Percentiles rank a stretch among this genome's conserved stretches.
These are phyloP conservation scores for Botrytis elliptica DNA, from an alignment of 2,329 filamentous ascomycete species.

Conservation along the genomic window DNA sequence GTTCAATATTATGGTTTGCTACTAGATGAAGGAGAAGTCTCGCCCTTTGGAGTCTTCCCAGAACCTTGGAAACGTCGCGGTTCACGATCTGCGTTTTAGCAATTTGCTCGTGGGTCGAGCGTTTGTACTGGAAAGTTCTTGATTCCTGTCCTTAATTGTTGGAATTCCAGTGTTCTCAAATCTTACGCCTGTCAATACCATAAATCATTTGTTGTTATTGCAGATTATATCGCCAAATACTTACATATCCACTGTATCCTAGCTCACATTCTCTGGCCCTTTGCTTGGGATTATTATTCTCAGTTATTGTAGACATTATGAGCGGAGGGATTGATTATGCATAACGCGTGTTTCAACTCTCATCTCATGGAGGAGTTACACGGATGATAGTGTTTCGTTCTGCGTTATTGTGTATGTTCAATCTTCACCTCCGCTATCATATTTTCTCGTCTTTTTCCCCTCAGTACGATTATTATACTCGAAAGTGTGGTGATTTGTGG, in stretches of 20 bases:
- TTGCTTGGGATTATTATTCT: not conserved
- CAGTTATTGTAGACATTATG: not conserved
- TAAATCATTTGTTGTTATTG: not conserved
- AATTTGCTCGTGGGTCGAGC: not conserved
- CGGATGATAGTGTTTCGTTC: not conserved
- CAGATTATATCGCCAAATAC: not conserved
- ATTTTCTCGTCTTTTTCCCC: not conserved
- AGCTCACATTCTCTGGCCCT: not conserved
- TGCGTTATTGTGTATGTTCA: not conserved
- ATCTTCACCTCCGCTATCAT: not conserved
- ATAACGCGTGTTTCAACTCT: not conserved
- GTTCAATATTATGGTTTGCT: not conserved
- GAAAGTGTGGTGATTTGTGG: fast-evolving
- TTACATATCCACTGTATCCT: not conserved
- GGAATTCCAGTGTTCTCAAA: not conserved
- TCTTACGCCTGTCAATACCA: not conserved
- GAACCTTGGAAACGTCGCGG: not conserved
- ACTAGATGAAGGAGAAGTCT: not conserved
- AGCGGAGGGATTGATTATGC: not conserved
- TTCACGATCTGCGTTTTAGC: not conserved
- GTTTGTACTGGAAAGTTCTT: not conserved
- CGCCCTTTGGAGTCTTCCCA: not conserved
- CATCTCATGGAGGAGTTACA: not conserved
- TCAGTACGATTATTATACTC: not conserved
- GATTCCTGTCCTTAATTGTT: not conserved